These are phyloP conservation scores for Bimuria novae-zelandiae DNA, from an alignment of 2,329 filamentous ascomycete species.

Conservation along the genomic window DNA sequence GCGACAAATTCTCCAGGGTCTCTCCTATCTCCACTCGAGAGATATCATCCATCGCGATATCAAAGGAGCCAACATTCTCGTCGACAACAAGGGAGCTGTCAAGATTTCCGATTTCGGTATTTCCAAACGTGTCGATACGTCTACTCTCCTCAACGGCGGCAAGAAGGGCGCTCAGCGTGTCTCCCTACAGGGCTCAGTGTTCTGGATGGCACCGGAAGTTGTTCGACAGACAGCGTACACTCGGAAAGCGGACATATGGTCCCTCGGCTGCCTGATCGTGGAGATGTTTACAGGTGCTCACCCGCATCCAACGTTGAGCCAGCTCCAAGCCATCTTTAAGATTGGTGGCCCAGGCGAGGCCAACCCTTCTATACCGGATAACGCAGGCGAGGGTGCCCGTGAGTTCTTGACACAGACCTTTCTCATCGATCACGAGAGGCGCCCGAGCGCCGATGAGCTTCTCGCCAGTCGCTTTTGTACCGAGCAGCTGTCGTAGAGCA, in stretches of 20 bases:
- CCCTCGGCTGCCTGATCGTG: slow-evolving; percentile 91
- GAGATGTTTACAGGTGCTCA: slow-evolving; percentile 99
- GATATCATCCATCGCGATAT: slow-evolving; percentile 99
- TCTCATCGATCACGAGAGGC: slow-evolving; percentile 90
- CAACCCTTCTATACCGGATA: slow-evolving; percentile 84
- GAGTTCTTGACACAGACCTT: slow-evolving; percentile 88
- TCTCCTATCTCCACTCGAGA: slow-evolving; percentile 89
- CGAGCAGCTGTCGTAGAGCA: slow-evolving; percentile 56
- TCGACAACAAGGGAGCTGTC: slow-evolving; percentile 98
- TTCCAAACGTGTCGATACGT: slow-evolving; percentile 93
- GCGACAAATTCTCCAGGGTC: slow-evolving; percentile 87
- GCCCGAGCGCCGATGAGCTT: slow-evolving; percentile 89
- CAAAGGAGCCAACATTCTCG: slow-evolving; percentile 97
- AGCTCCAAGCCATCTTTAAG: slow-evolving; percentile 98
- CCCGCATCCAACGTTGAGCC: slow-evolving; percentile 95
- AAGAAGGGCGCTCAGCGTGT: slow-evolving; percentile 54
- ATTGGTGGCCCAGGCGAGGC: slow-evolving; percentile 84
- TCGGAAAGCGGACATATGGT: slow-evolving; percentile 98
- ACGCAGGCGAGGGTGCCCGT: slow-evolving; percentile 81
- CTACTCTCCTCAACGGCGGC: slow-evolving; percentile 68
- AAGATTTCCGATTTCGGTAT: slow-evolving; percentile 99
- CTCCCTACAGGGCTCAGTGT: slow-evolving; percentile 94
- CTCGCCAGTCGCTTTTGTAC: slow-evolving; percentile 81
- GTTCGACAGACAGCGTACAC: slow-evolving; percentile 98
- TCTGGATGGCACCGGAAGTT: slow-evolving; percentile 99